Evolutionary conservation across 192 early-diverging fungal species (phyloP), one percentile per base, ranked within the genome.

Genomic region (Backusella tarrabulga): DNA sequence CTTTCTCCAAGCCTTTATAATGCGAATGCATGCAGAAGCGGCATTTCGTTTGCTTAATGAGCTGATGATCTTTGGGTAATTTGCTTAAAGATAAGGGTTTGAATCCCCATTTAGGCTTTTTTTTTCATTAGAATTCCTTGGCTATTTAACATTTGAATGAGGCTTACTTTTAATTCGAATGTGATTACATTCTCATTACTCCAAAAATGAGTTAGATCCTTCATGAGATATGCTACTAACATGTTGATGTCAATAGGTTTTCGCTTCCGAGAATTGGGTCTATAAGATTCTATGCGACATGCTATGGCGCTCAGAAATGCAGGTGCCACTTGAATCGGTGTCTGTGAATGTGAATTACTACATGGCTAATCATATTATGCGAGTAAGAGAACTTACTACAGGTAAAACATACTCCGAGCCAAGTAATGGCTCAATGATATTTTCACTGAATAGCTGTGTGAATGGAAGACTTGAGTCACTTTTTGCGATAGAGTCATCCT

Each of bases 11-110:
- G 29, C 40, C 79, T 67, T 89, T 85, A 5, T 77, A 79, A 35
- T 85, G 76, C 66, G 88, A 84, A 67, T 94, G 87, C 91, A 94
- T 91, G 77, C 92, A 94, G 71, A 87, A 92, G 7, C 91, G 87
- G 52, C 92, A 94, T 6, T 83, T 86, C 17, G 76, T 78, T 29
- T 68, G 78, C 70, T 91, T 92, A 8, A 86, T 81, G 17, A 50
- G 76, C 11, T 63, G 56, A 29, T 63, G 56, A 29, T 63, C 26
- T 12, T 63, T 29, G 4, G 23, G 56, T 12, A 63, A 29, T 29
- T 26, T 29, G 3, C 26, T 29, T 29, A 63, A 8, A 1, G 87
- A 84, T 4, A 36, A 67, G 5, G 90, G 89, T 42, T 90, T 71
- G 56, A 90, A 91, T 40, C 90, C 92, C 90, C 91, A 92, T 73